A percentile compares a stretch with the other conserved stretches of the same genome.
Conservation (phyloP, 1,284 basidiomycete genomes). For the Violaceomyces palustris region DNA sequence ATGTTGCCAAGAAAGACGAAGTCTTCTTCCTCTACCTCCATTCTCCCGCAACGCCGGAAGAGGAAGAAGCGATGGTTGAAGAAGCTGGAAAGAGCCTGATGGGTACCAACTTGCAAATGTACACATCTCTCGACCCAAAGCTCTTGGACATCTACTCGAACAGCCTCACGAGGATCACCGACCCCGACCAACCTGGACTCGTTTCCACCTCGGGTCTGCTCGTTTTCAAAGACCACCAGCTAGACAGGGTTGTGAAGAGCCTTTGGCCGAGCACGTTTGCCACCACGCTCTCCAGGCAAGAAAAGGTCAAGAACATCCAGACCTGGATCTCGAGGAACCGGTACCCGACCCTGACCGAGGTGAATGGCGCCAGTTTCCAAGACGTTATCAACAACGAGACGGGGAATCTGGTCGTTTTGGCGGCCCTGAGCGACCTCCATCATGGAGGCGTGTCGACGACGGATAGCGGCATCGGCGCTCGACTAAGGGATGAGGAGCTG, state of each 20-base stretch:
- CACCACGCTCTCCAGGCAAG: slow-evolving; percentile 1
- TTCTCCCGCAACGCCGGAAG: slow-evolving; percentile 13
- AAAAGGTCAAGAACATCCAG: slow-evolving; percentile 6
- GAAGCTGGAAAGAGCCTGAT: slow-evolving; percentile 11
- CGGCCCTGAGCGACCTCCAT: slow-evolving; percentile 32
- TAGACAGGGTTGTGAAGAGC: slow-evolving; percentile 5
- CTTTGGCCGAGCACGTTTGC: slow-evolving; percentile 17
- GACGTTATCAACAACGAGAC: slow-evolving; percentile 32
- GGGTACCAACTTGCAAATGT: slow-evolving; percentile 16
- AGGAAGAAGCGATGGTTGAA: slow-evolving; percentile 15
- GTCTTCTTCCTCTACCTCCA: slow-evolving; percentile 44
- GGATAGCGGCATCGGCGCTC: slow-evolving; percentile 10
- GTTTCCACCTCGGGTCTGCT: slow-evolving; percentile 35
- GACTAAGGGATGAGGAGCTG: slow-evolving; percentile 28
- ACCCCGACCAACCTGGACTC: too few species aligned
- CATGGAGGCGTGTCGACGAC: slow-evolving; percentile 11
- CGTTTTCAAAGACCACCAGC: slow-evolving; percentile 47
- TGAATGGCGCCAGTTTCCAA: slow-evolving; percentile 34
- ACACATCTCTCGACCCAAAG: slow-evolving; percentile 22
- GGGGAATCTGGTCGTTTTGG: slow-evolving; percentile 36
- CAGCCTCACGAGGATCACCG: slow-evolving; percentile 6
- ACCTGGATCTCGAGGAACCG: slow-evolving; percentile 33
- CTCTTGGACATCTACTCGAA: slow-evolving; percentile 27
- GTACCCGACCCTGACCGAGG: slow-evolving; percentile 34
- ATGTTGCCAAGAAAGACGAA: slow-evolving; percentile 23